Evolutionary conservation across 2,329 filamentous ascomycete genomes (phyloP).

Genomic region (Pseudogymnoascus sp.): DNA sequence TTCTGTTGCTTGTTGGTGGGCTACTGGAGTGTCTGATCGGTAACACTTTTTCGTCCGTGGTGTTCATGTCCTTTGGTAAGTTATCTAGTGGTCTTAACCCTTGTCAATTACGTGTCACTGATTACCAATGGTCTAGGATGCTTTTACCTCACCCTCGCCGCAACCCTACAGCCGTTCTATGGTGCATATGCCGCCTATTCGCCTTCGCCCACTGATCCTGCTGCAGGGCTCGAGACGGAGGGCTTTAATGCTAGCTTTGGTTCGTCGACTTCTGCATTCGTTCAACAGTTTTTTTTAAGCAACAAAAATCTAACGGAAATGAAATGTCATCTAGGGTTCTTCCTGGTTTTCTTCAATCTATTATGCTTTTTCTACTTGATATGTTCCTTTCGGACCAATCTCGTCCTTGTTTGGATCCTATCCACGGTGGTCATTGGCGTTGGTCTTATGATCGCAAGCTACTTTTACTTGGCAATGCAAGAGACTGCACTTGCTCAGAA

Average conservation of each 20-base stretch:
- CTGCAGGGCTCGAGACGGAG: slow-evolving; percentile 16
- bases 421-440: slow-evolving; percentile 55
- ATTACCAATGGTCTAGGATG: slow-evolving; percentile 15
- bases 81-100: neutral
- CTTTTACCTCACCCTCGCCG: slow-evolving; percentile 52
- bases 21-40: slow-evolving; percentile 51
- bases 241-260: slow-evolving; percentile 17
- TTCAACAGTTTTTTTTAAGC: neutral
- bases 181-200: slow-evolving; percentile 42
- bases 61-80: slow-evolving; percentile 46
- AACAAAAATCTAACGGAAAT: neutral
- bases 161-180: slow-evolving; percentile 45
- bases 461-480: slow-evolving; percentile 43
- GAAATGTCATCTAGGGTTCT: slow-evolving; percentile 36
- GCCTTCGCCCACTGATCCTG: slow-evolving; percentile 25
- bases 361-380: slow-evolving; percentile 61
- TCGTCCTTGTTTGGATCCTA: slow-evolving; percentile 66
- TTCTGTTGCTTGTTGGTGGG: slow-evolving; percentile 45
- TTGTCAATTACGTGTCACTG: neutral
- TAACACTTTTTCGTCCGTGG: slow-evolving; percentile 52
- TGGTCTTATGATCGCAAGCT: slow-evolving; percentile 50
- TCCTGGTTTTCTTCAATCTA: slow-evolving; percentile 58
- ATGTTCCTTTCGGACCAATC: slow-evolving; percentile 65
- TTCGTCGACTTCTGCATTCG: neutral
- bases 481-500: neutral